These are phyloP conservation scores for Phtheirospermum japonicum DNA, from an alignment of 257 asterid genomes.

Conservation along the genomic window DNA sequence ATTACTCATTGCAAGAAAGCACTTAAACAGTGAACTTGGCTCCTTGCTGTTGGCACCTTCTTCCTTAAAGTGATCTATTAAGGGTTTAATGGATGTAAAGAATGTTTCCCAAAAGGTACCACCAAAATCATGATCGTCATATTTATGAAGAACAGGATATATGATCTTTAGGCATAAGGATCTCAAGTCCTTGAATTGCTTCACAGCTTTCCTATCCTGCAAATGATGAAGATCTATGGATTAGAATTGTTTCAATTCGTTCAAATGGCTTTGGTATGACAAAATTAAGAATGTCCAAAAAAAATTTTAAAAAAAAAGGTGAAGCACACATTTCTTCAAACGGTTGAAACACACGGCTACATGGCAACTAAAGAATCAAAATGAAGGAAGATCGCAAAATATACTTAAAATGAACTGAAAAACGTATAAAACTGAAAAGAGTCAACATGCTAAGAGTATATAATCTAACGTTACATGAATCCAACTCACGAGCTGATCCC, in stretches of 20 bases:
- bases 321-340: constrained; percentile 15
- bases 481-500: neutral
- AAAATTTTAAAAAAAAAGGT: neutral
- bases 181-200: constrained; percentile 84
- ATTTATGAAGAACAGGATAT: constrained; percentile 55
- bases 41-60: constrained; percentile 80
- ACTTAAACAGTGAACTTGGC: constrained; percentile 83
- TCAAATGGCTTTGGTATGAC: neutral
- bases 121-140: constrained; percentile 62
- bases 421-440: neutral
- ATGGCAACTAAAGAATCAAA: neutral
- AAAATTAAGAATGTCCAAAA: constrained; percentile 17
- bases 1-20: constrained; percentile 95
- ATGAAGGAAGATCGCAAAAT: constrained; percentile 2
- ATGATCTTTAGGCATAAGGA: constrained; percentile 78
- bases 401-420: neutral
- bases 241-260: constrained; percentile 18
- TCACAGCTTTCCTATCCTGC: constrained; percentile 56
- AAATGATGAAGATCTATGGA: constrained; percentile 28
- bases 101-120: constrained; percentile 73
- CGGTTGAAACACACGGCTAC: neutral
- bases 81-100: constrained; percentile 61
- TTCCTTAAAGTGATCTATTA: constrained; percentile 66
- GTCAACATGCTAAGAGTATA: neutral
- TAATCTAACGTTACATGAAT: neutral